These are phyloP conservation scores for Hirsutella rhossiliensis DNA, from an alignment of 2,329 filamentous ascomycete species.

Conservation along the genomic window DNA sequence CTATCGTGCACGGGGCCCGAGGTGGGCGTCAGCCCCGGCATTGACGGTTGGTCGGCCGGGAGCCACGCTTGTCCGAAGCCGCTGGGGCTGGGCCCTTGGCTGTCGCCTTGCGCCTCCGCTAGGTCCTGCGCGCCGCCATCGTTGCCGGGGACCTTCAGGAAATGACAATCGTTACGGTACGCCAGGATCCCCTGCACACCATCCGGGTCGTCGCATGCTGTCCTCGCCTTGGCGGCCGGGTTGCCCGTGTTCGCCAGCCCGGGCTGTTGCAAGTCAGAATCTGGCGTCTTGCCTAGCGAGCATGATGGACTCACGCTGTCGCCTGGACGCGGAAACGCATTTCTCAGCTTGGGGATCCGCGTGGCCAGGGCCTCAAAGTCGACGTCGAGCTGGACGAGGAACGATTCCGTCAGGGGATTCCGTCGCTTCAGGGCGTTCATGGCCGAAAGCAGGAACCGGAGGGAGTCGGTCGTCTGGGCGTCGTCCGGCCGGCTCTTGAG, in stretches of 20 bases:
- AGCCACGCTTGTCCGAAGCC: conserved; percentile 25
- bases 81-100: conserved; percentile 10
- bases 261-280: conserved; percentile 16
- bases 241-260: conserved; percentile 9
- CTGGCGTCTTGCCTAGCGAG: background rate
- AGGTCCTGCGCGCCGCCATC: conserved; percentile 30
- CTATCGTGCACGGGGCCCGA: conserved; percentile 23
- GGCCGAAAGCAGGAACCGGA: conserved; percentile 82
- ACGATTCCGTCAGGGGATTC: conserved; percentile 88
- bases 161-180: conserved; percentile 32
- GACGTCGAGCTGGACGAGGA: conserved; percentile 84
- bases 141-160: conserved; percentile 26
- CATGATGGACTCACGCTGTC: conserved; percentile 32
- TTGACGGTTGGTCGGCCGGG: conserved; percentile 21
- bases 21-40: conserved; percentile 23
- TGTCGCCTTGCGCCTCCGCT: conserved; percentile 20
- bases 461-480: conserved; percentile 60
- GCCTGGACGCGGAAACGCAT: conserved; percentile 39
- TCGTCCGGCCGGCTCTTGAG: conserved; percentile 90
- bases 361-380: conserved; percentile 68
- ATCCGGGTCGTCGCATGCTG: conserved; percentile 22
- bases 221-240: conserved; percentile 6
- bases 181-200: conserved; percentile 28
- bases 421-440: conserved; percentile 82
- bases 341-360: conserved; percentile 44